These are phyloP conservation scores for Sphagnum fallax DNA, from an alignment of 228 moss, liverwort and hornwort genomes.

Conservation along the genomic window DNA sequence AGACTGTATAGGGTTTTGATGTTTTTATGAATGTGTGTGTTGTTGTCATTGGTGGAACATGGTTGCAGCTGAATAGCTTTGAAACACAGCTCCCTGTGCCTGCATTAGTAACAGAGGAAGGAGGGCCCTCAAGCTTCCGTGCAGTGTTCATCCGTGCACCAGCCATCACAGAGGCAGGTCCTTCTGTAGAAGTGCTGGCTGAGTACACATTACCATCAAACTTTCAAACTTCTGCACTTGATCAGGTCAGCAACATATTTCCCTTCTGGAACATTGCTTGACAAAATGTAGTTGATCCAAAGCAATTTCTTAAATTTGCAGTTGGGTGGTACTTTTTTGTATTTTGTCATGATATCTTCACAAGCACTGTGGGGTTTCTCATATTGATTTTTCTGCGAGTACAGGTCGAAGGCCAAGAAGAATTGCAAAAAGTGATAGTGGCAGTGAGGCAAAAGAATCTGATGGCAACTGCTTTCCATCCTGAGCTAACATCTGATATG, in stretches of 20 bases:
- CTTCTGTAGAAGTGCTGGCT: slow-evolving; percentile 79
- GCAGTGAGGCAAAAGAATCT: slow-evolving; percentile 89
- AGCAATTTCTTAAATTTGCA: neutral
- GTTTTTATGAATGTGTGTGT: neutral
- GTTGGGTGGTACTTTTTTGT: neutral
- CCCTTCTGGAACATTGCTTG: no score
- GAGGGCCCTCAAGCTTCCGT: slow-evolving; percentile 61
- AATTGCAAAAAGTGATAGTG: slow-evolving; percentile 45
- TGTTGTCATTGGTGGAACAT: neutral
- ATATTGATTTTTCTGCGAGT: neutral
- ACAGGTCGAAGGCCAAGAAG: neutral
- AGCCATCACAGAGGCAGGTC: slow-evolving; percentile 72
- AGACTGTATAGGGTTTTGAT: neutral
- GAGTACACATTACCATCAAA: slow-evolving; percentile 27
- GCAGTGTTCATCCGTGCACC: slow-evolving; percentile 98
- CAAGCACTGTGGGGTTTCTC: neutral
- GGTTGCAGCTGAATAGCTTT: slow-evolving; percentile 79
- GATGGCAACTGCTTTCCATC: slow-evolving; percentile 93
- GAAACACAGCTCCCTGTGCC: slow-evolving; percentile 81
- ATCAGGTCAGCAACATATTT: slow-evolving; percentile 38
- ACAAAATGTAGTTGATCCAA: no score
- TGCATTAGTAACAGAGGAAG: slow-evolving; percentile 46
- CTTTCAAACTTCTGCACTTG: slow-evolving; percentile 13
- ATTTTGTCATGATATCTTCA: neutral
- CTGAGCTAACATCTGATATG: slow-evolving; percentile 84